Base-by-base conservation (phyloP, 176 grass and related monocot species). In the Carex parvula region DNA sequence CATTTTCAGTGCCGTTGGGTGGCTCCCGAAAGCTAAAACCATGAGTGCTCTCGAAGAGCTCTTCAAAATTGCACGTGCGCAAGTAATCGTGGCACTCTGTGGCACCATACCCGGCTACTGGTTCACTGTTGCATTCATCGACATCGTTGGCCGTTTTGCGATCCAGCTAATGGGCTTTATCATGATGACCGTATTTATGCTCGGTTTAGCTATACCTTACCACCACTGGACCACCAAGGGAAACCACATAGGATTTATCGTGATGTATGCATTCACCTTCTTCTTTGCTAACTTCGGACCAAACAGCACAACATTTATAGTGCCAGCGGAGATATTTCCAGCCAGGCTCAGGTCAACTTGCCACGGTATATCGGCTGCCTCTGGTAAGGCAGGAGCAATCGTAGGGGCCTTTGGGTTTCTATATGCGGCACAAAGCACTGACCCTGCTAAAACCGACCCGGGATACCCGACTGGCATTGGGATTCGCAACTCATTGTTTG, bases 201-300 rank as follows among this genome's bases (percentile, higher is more conserved):
- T 95, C 1, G 87, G 88, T 14, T 85, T 95, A 69, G 90, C 93
- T 20, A 8, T 87, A 56, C 90, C 93, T 1, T 94, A 92, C 73
- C 5, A 57, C 15, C 79, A 92, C 60, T 90, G 90, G 93, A 83
- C 61, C 1, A 62, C 73, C 10, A 30, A 24, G 1, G 73, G 79
- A 0, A 2, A 86, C 60, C 80, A 87, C 9, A 15, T 21, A 10
- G 90, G 90, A n/a, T 92, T 92, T 79, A 62, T 87, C 0, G 59
- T 85, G 30, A 84, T 95, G 90, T 95, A 92, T 39, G 82, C 79
- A 0, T 57, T 89, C 75, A 92, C 80, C 33, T 88, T 95, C 81
- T 94, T 94, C 85, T 95, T 95, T 42, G 88, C 93, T 3, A 94
- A 94, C 76, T 94, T 91, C 6, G 90, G 92, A 3, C 92, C 92